Evolutionary conservation across 139 green algal genomes (phyloP), one percentile per base, ranked within the genome.

Genomic region (Limnomonas spitsbergensis): DNA sequence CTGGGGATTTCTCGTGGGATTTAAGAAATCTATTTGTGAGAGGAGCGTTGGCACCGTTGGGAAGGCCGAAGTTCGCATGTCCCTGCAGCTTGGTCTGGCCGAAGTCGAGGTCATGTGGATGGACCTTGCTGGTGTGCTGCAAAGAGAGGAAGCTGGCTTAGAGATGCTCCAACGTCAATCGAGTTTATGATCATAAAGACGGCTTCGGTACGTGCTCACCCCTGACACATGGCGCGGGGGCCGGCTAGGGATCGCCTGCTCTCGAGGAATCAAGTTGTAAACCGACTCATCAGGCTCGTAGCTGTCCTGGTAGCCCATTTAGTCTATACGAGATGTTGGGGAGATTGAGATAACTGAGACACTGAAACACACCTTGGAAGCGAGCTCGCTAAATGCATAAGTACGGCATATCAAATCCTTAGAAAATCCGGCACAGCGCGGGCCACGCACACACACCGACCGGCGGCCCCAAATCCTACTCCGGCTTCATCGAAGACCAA

Each of bases 1-100:
- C 66, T 2, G 86, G 87, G 77, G 92, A 88, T 76, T 90, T 91
- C 42, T 84, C 83, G 73, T 94, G 89, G 26, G 75, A 86, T 27
- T 69, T 80, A 6, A 92, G 69, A 37, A 84, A 90, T 9, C 77
- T 70, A 1, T 73, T 77, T 29, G 88, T 78, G 38, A 52, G 75
- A 4, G 78, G 73, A 26, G 80, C 79, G 53, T 89, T 82, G 36
- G 68, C 54, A 6, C 89, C 86, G 54, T 86, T 78, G 1, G 88
- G 76, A 35, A 78, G 69, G 9, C 90, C 89, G 77, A 94, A 89
- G 4, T 24, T 70, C 4, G 56, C 9, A 24, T 32, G 56, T 32
- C 14, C 56, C 29, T 70, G 56, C 29, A 70, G 29, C 56, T 32
- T 70, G 27, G 9, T 70, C 29, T 70, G 79, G 1, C 83, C 83